Evolutionary conservation across 1,284 basidiomycete genomes (phyloP).

Genomic region (Melampsora americana): DNA sequence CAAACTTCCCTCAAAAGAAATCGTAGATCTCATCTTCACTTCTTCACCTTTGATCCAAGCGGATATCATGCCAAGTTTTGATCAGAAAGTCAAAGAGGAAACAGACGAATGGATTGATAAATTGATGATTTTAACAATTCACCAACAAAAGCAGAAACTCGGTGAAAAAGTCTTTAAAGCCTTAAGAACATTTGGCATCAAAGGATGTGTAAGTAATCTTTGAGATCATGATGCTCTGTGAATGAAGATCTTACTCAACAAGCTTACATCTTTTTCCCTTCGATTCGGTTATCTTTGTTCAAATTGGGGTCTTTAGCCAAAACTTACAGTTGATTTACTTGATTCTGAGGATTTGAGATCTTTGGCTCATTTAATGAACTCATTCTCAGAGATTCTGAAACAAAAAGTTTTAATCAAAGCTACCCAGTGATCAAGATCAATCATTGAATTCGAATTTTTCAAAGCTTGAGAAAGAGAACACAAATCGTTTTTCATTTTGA

Average conservation of each 20-base stretch:
- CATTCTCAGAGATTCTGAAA: constrained; percentile 73
- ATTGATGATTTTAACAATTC: not conserved
- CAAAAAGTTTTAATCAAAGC: constrained; percentile 56
- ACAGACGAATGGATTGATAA: constrained; percentile 17
- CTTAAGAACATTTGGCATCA: constrained; percentile 73
- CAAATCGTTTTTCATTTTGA: too few species aligned
- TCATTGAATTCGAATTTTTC: too few species aligned
- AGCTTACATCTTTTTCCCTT: constrained; percentile 34
- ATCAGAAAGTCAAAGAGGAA: not conserved
- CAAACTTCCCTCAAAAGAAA: constrained; percentile 1
- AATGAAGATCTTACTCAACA: not conserved
- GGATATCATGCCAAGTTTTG: not conserved
- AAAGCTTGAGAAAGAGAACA: too few species aligned
- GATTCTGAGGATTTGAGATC: constrained; percentile 78
- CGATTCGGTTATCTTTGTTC: not conserved
- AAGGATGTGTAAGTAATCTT: constrained; percentile 64
- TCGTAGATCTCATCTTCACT: constrained; percentile 4
- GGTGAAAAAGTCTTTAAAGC: constrained; percentile 62
- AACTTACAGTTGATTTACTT: constrained; percentile 73
- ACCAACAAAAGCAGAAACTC: constrained; percentile 47
- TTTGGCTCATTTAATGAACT: constrained; percentile 79
- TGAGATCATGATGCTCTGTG: not conserved
- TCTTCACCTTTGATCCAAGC: not conserved
- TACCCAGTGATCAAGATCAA: not conserved
- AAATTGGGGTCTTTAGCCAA: constrained; percentile 59